Base-by-base conservation (phyloP, 2,329 filamentous ascomycete species). In the Thermothelomyces thermophilus region DNA sequence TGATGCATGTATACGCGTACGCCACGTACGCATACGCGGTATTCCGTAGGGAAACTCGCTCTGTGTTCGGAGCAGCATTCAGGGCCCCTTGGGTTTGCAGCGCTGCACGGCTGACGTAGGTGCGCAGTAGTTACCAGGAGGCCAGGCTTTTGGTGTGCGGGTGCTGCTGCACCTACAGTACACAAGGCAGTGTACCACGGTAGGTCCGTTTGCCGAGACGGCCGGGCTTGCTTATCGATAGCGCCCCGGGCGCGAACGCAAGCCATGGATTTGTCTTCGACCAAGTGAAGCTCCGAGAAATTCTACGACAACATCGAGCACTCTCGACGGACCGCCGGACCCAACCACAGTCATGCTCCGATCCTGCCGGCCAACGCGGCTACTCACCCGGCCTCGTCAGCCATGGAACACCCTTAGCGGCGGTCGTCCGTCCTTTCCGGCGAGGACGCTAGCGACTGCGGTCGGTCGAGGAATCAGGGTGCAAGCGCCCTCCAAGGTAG, bases 301-400 rank as follows among this genome's bases (percentile, higher is more conserved):
- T 22, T 48, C 37, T 40, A 44, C 40, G 44, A 24, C 44, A 41
- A 41, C 50, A 45, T 14, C 17, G 14, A 40, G 28, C 50, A 48
- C 26, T 41, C 17, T 22, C 40, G 41, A 31, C 41, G 39, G 31
- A 40, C 48, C 34, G 46, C 41, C 46, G 46, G 28, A 48, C 31
- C 34, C 41, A 47, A 37, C 48, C 41, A 22, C 53, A 51, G 52
- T 39, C 54, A 62, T 62, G 60, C 54, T 62, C 34, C 48, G 55
- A 57, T 53, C 54, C 16, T 55, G 52, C 48, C 55, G 56, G 48
- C 48, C 58, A 46, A 49, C 58, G 26, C 50, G 60, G 56, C 48
- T 58, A 22, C 41, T 60, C 2, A 41, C 33, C 45, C 56, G 44
- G 40, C 40, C 54, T 19, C 41, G 56, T 26, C 41, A 49, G 16